Percentiles rank a stretch among this genome's conserved stretches.
phyloP scores from a whole-genome alignment of 139 green algal species.

The Chlorella ohadii region DNA sequence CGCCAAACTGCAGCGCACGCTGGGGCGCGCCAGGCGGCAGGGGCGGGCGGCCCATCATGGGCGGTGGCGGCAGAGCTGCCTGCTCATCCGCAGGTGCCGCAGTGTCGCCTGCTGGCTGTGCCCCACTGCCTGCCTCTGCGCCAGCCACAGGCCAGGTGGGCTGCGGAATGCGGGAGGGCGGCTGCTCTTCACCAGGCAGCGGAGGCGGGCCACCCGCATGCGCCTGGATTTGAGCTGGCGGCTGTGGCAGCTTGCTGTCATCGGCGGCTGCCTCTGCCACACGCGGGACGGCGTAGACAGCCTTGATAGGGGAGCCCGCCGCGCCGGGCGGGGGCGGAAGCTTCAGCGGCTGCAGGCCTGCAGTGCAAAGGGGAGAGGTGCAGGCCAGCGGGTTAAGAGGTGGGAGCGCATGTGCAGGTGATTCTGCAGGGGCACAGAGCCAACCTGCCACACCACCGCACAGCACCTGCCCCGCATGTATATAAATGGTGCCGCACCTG shows the following conservation, averaged over 20 bases:
- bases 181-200: background rate
- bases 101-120: background rate
- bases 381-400: background rate
- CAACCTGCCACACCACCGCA: background rate
- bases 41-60: conserved; percentile 3
- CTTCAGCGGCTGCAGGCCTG: conserved; percentile 17
- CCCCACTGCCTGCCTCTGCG: background rate
- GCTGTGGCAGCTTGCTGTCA: background rate
- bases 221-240: background rate
- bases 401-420: background rate
- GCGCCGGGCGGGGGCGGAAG: conserved; percentile 15
- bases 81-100: background rate
- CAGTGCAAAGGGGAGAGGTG: background rate
- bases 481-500: background rate
- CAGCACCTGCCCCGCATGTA: background rate
- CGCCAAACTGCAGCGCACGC: background rate
- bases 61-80: background rate
- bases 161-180: background rate
- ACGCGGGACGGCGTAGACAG: background rate
- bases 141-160: background rate
- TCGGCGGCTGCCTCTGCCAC: background rate
- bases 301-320: conserved; percentile 6
- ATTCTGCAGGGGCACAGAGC: background rate
- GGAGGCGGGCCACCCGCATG: background rate
- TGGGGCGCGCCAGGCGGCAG: background rate